Base-by-base conservation (phyloP, 2,329 filamentous ascomycete genomes). In the Dryadomyces quercus-mongolicae region DNA sequence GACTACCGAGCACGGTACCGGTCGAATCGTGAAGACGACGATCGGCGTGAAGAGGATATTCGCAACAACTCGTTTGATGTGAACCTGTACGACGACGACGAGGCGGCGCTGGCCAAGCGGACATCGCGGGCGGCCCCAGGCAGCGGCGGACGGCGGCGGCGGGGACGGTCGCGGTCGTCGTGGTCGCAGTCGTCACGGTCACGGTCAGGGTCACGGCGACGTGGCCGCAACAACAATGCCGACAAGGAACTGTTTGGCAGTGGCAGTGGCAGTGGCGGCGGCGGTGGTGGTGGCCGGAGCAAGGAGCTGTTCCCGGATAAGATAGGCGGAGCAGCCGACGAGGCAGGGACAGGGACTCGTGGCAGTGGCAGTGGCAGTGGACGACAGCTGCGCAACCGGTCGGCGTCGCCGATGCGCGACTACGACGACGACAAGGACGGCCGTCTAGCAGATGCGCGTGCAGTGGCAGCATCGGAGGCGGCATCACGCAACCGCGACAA, bases 81-180 rank as follows among this genome's bases (percentile, higher is more conserved):
- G 48, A 82, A 76, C 58, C 80, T 90, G 70, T 89, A 88, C 50
- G 66, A 71, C 42, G 76, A 78, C 51, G 73, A 80, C 56, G 69
- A 69, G 43, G 64, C 64, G 18, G 62, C 68, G 16, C 69, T 66
- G 40, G 63, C 72, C 7, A 61, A 55, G 21, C 69, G 66, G 10
- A 55, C 49, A 16, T 34, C 63, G 38, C 58, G 53, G n/a, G 60
- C 57, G 40, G 10, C 59, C 12, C 44, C 51, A 25, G 18, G 45
- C 43, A 12, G 8, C 20, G 53, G 62, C 40, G 58, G 60, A 22
- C 61, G 57, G 38, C 59, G 72, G 42, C 56, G 21, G 45, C 53
- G 47, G 4, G 40, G 48, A 25, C 48, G 42, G 9, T 51, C 53
- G n/a, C 42, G 15, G 20, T 42, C 22, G n/a, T 55, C 54, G 9